These are phyloP conservation scores for Trichosporon coremiiforme DNA, from an alignment of 1,284 basidiomycete genomes.

Conservation along the genomic window DNA sequence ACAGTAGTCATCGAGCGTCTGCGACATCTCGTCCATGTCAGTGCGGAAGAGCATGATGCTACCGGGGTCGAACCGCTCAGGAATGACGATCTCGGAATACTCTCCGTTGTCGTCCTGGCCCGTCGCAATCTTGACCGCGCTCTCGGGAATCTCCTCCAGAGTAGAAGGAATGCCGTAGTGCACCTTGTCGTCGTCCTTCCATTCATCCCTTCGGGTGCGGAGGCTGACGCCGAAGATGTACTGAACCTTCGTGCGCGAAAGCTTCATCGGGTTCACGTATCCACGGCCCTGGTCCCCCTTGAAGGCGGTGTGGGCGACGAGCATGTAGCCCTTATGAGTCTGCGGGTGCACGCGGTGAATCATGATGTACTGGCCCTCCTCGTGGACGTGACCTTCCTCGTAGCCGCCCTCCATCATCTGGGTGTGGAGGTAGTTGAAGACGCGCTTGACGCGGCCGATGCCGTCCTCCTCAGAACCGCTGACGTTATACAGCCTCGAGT, in stretches of 20 bases:
- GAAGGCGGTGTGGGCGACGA: slow-evolving; percentile 89
- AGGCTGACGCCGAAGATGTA: slow-evolving; percentile 79
- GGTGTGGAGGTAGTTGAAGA: slow-evolving; percentile 80
- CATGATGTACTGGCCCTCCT: slow-evolving; percentile 92
- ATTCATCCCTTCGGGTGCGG: slow-evolving; percentile 67
- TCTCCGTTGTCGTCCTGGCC: slow-evolving; percentile 69
- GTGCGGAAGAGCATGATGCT: slow-evolving; percentile 89
- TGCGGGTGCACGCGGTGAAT: slow-evolving; percentile 84
- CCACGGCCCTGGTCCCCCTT: slow-evolving; percentile 78
- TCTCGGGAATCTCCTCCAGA: slow-evolving; percentile 66
- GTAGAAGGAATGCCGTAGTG: slow-evolving; percentile 74
- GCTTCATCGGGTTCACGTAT: slow-evolving; percentile 74
- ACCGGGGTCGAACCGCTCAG: slow-evolving; percentile 85
- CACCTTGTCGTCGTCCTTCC: slow-evolving; percentile 62
- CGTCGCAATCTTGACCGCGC: slow-evolving; percentile 56
- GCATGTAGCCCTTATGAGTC: slow-evolving; percentile 87
- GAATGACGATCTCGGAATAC: slow-evolving; percentile 75
- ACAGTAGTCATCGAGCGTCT: slow-evolving; percentile 70
- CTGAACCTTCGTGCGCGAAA: slow-evolving; percentile 73
- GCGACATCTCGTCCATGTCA: slow-evolving; percentile 64
- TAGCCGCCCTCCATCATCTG: slow-evolving; percentile 84
- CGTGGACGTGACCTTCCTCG: slow-evolving; percentile 89
- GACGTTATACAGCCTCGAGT: slow-evolving; percentile 75
- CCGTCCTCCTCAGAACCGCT: slow-evolving; percentile 58
- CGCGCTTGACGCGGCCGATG: slow-evolving; percentile 76